phyloP scores from a whole-genome alignment of 192 early-diverging fungal genomes.

The Podochytrium sp. region DNA sequence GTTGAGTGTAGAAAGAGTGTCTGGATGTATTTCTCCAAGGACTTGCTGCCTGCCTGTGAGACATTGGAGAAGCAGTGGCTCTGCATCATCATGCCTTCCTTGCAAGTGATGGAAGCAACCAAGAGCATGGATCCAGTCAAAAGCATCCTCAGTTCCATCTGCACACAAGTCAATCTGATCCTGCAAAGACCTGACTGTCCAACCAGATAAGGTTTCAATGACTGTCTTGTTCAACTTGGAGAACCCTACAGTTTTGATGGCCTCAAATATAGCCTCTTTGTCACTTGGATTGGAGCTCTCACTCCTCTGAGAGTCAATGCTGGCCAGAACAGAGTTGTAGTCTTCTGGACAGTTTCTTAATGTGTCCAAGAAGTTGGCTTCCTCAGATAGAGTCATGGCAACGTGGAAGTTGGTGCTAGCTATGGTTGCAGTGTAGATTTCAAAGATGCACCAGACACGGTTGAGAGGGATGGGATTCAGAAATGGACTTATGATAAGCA shows the following conservation, averaged over 20 bases:
- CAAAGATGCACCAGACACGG: slow-evolving; percentile 42
- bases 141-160: too few species aligned
- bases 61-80: too few species aligned
- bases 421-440: slow-evolving; percentile 13
- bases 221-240: slow-evolving; percentile 16
- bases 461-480: slow-evolving; percentile 29
- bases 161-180: too few species aligned
- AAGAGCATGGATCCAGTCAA: too few species aligned
- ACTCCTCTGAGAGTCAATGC: background rate
- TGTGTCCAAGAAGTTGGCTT: background rate
- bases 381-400: background rate
- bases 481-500: slow-evolving; percentile 41
- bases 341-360: background rate
- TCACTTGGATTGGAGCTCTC: slow-evolving; percentile 5
- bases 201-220: slow-evolving; percentile 1
- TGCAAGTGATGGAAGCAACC: too few species aligned
- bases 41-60: too few species aligned
- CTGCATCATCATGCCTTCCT: too few species aligned
- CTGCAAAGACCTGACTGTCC: background rate
- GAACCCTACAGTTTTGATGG: slow-evolving; percentile 14
- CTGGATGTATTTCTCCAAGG: too few species aligned
- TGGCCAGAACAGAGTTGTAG: background rate
- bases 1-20: too few species aligned
- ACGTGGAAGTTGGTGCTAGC: slow-evolving; percentile 20
- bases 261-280: slow-evolving; percentile 8